Evolutionary conservation across 2,329 filamentous ascomycete species (phyloP).

Genomic region (Xylariomycetidae sp.): DNA sequence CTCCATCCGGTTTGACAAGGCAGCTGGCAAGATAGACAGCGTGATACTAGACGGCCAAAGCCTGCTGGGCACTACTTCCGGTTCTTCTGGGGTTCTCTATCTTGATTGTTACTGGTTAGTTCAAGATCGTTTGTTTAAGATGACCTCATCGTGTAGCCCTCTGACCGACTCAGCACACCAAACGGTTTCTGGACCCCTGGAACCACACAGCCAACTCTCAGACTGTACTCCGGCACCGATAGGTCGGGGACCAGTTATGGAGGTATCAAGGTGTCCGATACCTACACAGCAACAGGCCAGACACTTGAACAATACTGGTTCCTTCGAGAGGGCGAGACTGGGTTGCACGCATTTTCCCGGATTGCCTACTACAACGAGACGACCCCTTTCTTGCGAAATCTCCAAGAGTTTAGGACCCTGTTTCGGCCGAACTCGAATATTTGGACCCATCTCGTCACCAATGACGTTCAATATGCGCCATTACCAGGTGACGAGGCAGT

Average conservation of each 20-base stretch:
- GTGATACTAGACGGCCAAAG: slow-evolving; percentile 37
- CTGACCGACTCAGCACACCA: slow-evolving; percentile 34
- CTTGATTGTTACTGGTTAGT: slow-evolving; percentile 56
- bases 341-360: slow-evolving; percentile 57
- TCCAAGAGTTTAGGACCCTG: slow-evolving; percentile 58
- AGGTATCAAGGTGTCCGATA: slow-evolving; percentile 56
- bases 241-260: slow-evolving; percentile 47
- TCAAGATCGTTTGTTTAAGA: slow-evolving; percentile 5
- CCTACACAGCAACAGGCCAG: slow-evolving; percentile 53
- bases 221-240: slow-evolving; percentile 48
- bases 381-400: slow-evolving; percentile 49
- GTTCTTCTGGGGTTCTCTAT: slow-evolving; percentile 49
- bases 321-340: slow-evolving; percentile 56
- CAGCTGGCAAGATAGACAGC: slow-evolving; percentile 30
- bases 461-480: slow-evolving; percentile 50
- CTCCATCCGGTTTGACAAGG: slow-evolving; percentile 32
- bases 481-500: slow-evolving; percentile 39
- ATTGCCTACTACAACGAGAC: slow-evolving; percentile 55
- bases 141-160: too few relatives aligned
- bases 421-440: slow-evolving; percentile 56
- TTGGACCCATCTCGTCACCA: slow-evolving; percentile 60
- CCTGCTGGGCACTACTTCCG: slow-evolving; percentile 44
- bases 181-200: slow-evolving; percentile 57
- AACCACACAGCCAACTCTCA: slow-evolving; percentile 39
- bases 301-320: slow-evolving; percentile 63